phyloP scores from a whole-genome alignment of 495 filamentous ascomycete genomes.

The Stereocaulon alpinum region DNA sequence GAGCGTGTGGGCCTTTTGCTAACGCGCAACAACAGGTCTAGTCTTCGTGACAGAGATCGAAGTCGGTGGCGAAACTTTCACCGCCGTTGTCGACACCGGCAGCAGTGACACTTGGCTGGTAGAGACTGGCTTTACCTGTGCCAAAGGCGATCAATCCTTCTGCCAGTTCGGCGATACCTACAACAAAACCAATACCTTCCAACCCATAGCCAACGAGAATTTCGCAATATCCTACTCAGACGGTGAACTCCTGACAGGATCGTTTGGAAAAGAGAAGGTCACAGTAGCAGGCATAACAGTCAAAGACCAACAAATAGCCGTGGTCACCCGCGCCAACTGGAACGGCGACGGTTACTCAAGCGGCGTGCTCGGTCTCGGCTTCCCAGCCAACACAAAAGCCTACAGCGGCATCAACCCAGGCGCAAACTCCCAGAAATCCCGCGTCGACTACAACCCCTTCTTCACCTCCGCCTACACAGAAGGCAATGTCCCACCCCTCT shows the following conservation, averaged over 20 bases:
- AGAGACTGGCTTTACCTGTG: slow-evolving; percentile 37
- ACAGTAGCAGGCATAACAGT: slow-evolving; percentile 46
- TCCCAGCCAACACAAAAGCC: slow-evolving; percentile 43
- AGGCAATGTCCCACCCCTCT: slow-evolving; percentile 43
- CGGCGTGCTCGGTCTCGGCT: slow-evolving; percentile 54
- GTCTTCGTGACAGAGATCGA: slow-evolving; percentile 24
- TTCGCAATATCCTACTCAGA: slow-evolving; percentile 53
- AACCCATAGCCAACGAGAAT: slow-evolving; percentile 33
- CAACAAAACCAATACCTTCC: slow-evolving; percentile 32
- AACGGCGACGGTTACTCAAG: slow-evolving; percentile 38
- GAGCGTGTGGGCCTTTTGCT: not conserved
- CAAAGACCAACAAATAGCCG: slow-evolving; percentile 41
- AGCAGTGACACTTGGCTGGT: slow-evolving; percentile 53
- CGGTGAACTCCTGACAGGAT: slow-evolving; percentile 45
- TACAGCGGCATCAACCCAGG: slow-evolving; percentile 25
- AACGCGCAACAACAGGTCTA: slow-evolving; percentile 7
- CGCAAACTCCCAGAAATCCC: slow-evolving; percentile 24
- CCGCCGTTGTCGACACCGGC: slow-evolving; percentile 48
- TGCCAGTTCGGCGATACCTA: slow-evolving; percentile 45
- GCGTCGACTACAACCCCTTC: slow-evolving; percentile 42
- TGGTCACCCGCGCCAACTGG: slow-evolving; percentile 39
- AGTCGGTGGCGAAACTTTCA: slow-evolving; percentile 36
- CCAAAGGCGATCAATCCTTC: slow-evolving; percentile 25
- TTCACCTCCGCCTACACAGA: slow-evolving; percentile 47
- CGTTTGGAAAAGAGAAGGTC: slow-evolving; percentile 47